Evolutionary conservation across 2,329 filamentous ascomycete species (phyloP).

Genomic region (Colletotrichum brevisporum): DNA sequence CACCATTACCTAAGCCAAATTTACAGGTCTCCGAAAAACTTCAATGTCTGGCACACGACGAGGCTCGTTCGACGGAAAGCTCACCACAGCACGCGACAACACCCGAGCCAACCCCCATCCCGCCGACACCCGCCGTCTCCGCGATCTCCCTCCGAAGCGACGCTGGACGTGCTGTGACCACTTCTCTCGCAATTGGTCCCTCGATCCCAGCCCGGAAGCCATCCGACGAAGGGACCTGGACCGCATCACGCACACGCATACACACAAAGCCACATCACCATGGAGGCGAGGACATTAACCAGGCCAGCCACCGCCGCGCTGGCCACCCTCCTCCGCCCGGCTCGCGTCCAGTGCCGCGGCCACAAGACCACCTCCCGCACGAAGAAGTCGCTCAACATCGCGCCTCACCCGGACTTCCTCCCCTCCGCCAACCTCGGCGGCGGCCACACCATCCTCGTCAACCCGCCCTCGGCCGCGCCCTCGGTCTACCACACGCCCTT

Average conservation of each 20-base stretch:
- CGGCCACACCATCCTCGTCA: slow-evolving; percentile 62
- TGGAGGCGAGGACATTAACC: slow-evolving; percentile 41
- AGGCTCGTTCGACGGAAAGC: neutral
- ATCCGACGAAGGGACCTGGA: neutral
- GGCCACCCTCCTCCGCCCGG: slow-evolving; percentile 42
- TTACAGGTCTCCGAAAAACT: slow-evolving; percentile 35
- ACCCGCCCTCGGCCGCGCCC: slow-evolving; percentile 61
- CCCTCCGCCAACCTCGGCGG: slow-evolving; percentile 50
- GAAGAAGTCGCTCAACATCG: slow-evolving; percentile 70
- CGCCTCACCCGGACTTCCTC: slow-evolving; percentile 73
- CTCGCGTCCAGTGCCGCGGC: slow-evolving; percentile 51
- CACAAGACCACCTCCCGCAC: slow-evolving; percentile 68
- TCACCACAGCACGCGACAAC: slow-evolving; percentile 21
- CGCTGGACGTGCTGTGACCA: slow-evolving; percentile 33
- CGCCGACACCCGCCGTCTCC: slow-evolving; percentile 11
- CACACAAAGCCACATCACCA: slow-evolving; percentile 11
- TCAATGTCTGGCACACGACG: slow-evolving; percentile 29
- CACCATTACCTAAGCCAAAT: slow-evolving; percentile 34
- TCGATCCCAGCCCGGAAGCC: neutral
- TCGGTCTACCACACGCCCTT: slow-evolving; percentile 76
- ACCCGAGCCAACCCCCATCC: neutral
- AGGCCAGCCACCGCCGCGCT: slow-evolving; percentile 52
- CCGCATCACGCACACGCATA: neutral
- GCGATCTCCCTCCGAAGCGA: slow-evolving; percentile 20
- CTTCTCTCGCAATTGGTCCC: slow-evolving; percentile 2